Base-by-base conservation (phyloP, 768 basidiomycete species). In the Russula griseocarnosa region DNA sequence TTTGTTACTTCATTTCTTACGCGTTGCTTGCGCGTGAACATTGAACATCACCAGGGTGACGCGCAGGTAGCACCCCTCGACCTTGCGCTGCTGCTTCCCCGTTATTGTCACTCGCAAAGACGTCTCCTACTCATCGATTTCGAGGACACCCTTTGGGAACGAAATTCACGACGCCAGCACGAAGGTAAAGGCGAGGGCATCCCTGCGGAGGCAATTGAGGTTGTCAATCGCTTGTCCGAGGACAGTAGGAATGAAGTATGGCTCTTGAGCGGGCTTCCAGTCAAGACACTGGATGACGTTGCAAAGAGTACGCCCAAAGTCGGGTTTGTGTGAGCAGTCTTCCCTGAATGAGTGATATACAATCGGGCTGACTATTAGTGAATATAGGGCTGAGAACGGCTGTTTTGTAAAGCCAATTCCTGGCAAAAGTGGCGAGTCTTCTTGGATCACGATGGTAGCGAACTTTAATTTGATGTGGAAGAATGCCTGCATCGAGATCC, bases 391-490 rank as follows among this genome's bases (percentile, higher is more conserved):
- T 0, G 93, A 94, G 77, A 92, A 94, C 64, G 92, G 92, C 1
- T 94, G 92, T 72, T 94, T 85, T 72, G 82, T 93, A 70, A 88
- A 85, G 76, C 82, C 86, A 4, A 78, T 76, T 40, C 71, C 74
- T 0, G 65, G 61, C 28, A 66, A 73, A 44, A 67, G 66, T 55
- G 70, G 69, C 46, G 70, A 71, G 67, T 71, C 76, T 18, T 73
- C 82, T 47, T 94, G 93, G 93, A 80, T 90, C 65, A 88, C 85
- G 68, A 88, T 92, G 85, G 88, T 93, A 5, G 76, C 84, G 0
- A 88, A 87, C 70, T 80, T 87, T 69, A 90, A 92, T 72, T 73
- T 91, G 70, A 83, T 84, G 0, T 94, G 92, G 92, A 94, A 92
- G 76, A 78, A 75, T 5, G 77, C 87, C 0, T 94, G 90, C 73